Conservation (phyloP, 169 alveolate species). For the Besnoitia besnoiti region DNA sequence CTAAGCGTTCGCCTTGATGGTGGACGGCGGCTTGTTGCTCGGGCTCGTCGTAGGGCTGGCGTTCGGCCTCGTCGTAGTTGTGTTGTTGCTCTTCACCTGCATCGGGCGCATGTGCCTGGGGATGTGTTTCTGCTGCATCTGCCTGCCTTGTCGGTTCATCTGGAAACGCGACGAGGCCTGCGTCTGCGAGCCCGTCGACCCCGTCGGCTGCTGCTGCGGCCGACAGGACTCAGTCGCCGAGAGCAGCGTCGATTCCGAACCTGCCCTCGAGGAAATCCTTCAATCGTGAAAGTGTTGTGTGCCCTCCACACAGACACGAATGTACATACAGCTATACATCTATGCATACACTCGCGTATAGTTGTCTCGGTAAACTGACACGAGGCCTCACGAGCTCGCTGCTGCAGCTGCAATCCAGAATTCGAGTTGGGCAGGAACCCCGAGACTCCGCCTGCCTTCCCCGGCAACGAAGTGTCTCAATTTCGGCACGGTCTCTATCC, state of each 20-base stretch:
- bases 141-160: neutral
- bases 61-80: neutral
- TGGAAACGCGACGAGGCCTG: conserved; percentile 18
- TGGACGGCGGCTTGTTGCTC: conserved; percentile 3
- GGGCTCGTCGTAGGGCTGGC: neutral
- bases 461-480: no score
- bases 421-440: no score
- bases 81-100: neutral
- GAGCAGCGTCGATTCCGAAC: conserved; percentile 20
- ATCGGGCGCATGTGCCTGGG: neutral
- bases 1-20: neutral
- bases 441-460: no score
- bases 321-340: neutral
- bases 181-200: conserved; percentile 18
- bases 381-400: no score
- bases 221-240: neutral
- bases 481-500: no score
- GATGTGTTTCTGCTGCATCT: neutral
- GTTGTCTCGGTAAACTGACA: no score
- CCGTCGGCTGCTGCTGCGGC: neutral
- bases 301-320: neutral
- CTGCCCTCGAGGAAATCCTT: neutral
- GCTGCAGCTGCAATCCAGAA: no score
- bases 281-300: neutral
- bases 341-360: neutral